Percentiles rank a stretch among this genome's conserved stretches.
Evolutionary conservation across 2,329 filamentous ascomycete species (phyloP).

Genomic region (Cladobotryum protrusum): DNA sequence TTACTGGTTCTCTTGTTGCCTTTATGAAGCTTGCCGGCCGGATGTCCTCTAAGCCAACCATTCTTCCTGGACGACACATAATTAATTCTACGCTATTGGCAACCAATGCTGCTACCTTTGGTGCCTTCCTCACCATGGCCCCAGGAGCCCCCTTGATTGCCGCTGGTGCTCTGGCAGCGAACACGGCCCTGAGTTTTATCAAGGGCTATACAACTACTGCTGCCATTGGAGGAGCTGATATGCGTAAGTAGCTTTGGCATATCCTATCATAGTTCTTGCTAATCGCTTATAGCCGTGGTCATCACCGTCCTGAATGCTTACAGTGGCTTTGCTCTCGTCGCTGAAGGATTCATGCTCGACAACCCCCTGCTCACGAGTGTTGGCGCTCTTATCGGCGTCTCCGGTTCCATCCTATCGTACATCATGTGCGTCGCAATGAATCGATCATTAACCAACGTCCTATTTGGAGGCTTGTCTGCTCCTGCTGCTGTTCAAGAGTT

Average conservation of each 20-base stretch:
- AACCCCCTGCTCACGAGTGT: slow-evolving; percentile 81
- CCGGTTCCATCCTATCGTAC: slow-evolving; percentile 82
- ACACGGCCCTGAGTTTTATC: slow-evolving; percentile 69
- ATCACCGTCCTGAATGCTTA: slow-evolving; percentile 90
- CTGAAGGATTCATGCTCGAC: slow-evolving; percentile 87
- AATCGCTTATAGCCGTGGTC: slow-evolving; percentile 53
- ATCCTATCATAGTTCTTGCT: slow-evolving; percentile 6
- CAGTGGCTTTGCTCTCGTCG: slow-evolving; percentile 82
- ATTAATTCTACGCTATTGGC: slow-evolving; percentile 71
- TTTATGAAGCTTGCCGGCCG: slow-evolving; percentile 80
- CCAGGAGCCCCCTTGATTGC: slow-evolving; percentile 74
- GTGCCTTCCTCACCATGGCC: slow-evolving; percentile 73
- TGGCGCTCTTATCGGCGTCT: slow-evolving; percentile 81
- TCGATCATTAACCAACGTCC: slow-evolving; percentile 76
- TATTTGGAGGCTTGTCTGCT: slow-evolving; percentile 67
- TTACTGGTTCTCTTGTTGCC: slow-evolving; percentile 84
- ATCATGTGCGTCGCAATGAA: slow-evolving; percentile 91
- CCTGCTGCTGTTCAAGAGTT: slow-evolving; percentile 54
- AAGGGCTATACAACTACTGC: slow-evolving; percentile 86
- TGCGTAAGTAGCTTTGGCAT: slow-evolving; percentile 48
- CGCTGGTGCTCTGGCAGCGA: slow-evolving; percentile 69
- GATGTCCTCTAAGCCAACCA: slow-evolving; percentile 71
- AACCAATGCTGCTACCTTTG: slow-evolving; percentile 76
- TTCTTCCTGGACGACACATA: slow-evolving; percentile 66
- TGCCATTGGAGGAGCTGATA: slow-evolving; percentile 87